These are phyloP conservation scores for Arachis monticola DNA, from an alignment of 331 rosid species.

Conservation along the genomic window DNA sequence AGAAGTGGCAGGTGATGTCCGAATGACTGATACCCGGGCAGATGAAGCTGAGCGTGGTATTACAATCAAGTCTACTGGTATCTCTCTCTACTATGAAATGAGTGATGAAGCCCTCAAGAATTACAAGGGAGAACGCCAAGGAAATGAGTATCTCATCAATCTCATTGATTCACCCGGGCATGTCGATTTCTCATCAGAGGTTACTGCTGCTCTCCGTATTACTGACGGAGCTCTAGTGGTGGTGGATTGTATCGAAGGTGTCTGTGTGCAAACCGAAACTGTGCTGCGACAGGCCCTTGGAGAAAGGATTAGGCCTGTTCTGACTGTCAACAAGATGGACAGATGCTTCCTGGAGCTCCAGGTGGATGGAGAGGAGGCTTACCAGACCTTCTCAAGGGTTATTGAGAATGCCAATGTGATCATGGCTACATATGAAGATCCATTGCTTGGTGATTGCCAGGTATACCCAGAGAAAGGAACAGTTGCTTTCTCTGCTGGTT, in stretches of 20 bases:
- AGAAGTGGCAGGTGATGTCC: conserved; percentile 80
- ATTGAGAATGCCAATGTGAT: conserved; percentile 81
- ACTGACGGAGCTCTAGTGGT: conserved; percentile 87
- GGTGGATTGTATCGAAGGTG: conserved; percentile 84
- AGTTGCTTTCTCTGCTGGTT: conserved; percentile 81
- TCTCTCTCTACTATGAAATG: conserved; percentile 82
- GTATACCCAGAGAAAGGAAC: conserved; percentile 85
- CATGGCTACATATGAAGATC: conserved; percentile 86
- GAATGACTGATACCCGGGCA: conserved; percentile 77
- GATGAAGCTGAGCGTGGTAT: conserved; percentile 94
- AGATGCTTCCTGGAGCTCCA: conserved; percentile 92
- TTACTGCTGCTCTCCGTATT: conserved; percentile 83
- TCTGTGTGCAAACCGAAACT: conserved; percentile 82
- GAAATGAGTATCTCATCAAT: conserved; percentile 80
- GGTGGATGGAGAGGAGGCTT: conserved; percentile 82
- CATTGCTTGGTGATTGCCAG: conserved; percentile 76
- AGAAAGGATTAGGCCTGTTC: conserved; percentile 77
- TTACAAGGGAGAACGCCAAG: conserved; percentile 64
- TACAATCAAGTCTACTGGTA: conserved; percentile 81
- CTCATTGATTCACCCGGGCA: conserved; percentile 86
- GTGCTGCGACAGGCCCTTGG: conserved; percentile 85
- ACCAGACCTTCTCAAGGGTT: conserved; percentile 69
- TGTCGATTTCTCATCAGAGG: conserved; percentile 89
- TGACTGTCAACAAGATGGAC: conserved; percentile 88
- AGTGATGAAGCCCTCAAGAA: conserved; percentile 45